Percentiles rank a stretch among this genome's conserved stretches.
These are phyloP conservation scores for Phialocephala subalpina DNA, from an alignment of 2,329 filamentous ascomycete genomes.

Conservation along the genomic window DNA sequence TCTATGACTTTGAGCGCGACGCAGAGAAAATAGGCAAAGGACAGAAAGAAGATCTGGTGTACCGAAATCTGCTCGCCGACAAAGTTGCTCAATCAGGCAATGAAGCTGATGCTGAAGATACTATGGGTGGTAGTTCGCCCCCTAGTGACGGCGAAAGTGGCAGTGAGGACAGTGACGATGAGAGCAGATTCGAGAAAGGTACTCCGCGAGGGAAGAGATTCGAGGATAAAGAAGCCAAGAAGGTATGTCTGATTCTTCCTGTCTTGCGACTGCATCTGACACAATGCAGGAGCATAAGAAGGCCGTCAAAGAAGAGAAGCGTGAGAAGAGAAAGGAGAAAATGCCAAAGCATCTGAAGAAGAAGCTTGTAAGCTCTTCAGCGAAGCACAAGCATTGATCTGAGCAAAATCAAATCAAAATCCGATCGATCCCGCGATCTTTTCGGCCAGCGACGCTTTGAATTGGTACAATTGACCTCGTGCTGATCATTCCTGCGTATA, in stretches of 20 bases:
- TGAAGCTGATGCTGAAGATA: conserved; percentile 50
- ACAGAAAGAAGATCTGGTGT: conserved; percentile 80
- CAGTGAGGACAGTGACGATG: conserved; percentile 55
- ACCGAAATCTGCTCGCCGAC: conserved; percentile 83
- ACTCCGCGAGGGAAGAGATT: conserved; percentile 82
- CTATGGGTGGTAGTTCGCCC: conserved; percentile 49
- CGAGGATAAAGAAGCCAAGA: conserved; percentile 91
- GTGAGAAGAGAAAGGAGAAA: conserved; percentile 91
- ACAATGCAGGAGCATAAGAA: conserved; percentile 73
- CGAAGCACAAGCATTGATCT: conserved; percentile 43
- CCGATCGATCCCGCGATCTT: not conserved
- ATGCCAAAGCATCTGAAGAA: conserved; percentile 98
- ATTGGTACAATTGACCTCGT: not conserved
- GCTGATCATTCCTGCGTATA: not conserved
- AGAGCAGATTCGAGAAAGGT: conserved; percentile 69
- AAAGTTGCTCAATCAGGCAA: conserved; percentile 56
- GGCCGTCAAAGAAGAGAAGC: conserved; percentile 93
- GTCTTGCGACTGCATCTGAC: conserved; percentile 18
- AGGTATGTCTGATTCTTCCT: conserved; percentile 52
- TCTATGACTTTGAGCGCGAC: conserved; percentile 95
- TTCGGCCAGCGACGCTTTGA: not conserved
- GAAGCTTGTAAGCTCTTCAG: conserved; percentile 70
- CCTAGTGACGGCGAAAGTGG: conserved; percentile 51
- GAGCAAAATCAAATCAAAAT: conserved; percentile 9
- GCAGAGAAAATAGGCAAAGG: conserved; percentile 79